A percentile compares a stretch with the other conserved stretches of the same genome.
Evolutionary conservation across 2,329 filamentous ascomycete species (phyloP).

Genomic region (Fusarium chlamydosporum): DNA sequence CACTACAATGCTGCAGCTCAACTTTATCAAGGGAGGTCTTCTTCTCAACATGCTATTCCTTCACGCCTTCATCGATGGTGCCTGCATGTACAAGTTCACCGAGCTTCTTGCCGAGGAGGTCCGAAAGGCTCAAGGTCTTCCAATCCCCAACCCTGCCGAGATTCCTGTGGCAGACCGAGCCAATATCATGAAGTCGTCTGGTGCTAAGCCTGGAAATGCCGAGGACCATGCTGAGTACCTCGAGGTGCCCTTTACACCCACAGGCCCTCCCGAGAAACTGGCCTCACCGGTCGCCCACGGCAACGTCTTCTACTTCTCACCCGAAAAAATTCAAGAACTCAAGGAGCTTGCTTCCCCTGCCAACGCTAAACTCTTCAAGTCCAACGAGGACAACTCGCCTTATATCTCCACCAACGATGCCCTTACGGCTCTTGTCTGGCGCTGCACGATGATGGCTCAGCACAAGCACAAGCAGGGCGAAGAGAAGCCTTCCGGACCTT

Average conservation of each 20-base stretch:
- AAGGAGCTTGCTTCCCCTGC: constrained; percentile 1
- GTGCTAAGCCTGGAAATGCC: constrained; percentile 8
- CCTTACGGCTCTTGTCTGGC: constrained; percentile 24
- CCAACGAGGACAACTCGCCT: neutral
- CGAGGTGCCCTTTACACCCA: constrained; percentile 18
- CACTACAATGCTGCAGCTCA: constrained; percentile 18
- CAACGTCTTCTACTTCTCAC: constrained; percentile 25
- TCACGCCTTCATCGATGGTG: neutral
- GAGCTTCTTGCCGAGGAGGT: constrained; percentile 22
- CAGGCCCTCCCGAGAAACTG: constrained; percentile 15
- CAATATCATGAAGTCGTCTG: constrained; percentile 12
- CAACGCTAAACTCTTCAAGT: constrained; percentile 3
- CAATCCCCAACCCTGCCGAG: neutral
- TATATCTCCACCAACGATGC: constrained; percentile 26
- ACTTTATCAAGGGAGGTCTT: constrained; percentile 11
- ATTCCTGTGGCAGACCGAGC: constrained; percentile 6
- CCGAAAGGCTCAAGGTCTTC: constrained; percentile 13
- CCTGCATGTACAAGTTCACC: constrained; percentile 22
- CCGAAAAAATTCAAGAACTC: constrained; percentile 7
- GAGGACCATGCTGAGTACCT: constrained; percentile 23
- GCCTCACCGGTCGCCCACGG: constrained; percentile 15
- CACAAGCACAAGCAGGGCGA: constrained; percentile 7
- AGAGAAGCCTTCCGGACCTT: neutral
- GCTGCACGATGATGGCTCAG: constrained; percentile 18
- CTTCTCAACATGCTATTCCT: constrained; percentile 23